phyloP scores from a whole-genome alignment of 305 asterid genomes.

The Striga hermonthica region DNA sequence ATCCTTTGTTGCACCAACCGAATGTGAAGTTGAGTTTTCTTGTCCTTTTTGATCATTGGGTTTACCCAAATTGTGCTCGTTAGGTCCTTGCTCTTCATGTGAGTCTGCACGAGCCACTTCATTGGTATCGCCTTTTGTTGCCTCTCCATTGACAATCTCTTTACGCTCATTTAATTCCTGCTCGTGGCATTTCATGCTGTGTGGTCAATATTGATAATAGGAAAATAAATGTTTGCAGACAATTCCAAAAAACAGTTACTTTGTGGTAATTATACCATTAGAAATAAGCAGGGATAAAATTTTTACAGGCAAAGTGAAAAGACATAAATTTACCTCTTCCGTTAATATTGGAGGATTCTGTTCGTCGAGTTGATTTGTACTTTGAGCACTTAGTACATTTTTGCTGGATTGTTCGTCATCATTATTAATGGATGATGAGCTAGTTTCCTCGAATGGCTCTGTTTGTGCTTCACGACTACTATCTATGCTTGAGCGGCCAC shows the following conservation, averaged over 20 bases:
- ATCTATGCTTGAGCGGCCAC: constrained; percentile 13
- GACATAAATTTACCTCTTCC: neutral
- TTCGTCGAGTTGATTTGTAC: neutral
- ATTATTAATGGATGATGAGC: constrained; percentile 8
- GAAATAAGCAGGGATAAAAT: neutral
- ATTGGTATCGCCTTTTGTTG: neutral
- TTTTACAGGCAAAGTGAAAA: too few relatives aligned
- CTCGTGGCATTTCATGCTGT: neutral
- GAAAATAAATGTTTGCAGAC: neutral
- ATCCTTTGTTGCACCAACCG: neutral
- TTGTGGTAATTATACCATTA: neutral
- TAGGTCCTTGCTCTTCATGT: neutral
- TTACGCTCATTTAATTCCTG: neutral
- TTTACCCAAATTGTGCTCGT: neutral
- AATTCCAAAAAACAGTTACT: neutral
- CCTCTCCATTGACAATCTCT: neutral
- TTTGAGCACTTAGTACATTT: neutral
- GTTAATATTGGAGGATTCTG: neutral
- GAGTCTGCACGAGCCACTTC: neutral
- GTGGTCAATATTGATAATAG: neutral
- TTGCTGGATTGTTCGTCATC: constrained; percentile 18
- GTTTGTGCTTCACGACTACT: constrained; percentile 24
- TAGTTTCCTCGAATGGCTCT: constrained; percentile 19
- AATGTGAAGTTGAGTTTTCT: neutral
- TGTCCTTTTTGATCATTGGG: neutral